Conservation (phyloP, 805 yeast species). For the Saccharomycopsis lassenensis region DNA sequence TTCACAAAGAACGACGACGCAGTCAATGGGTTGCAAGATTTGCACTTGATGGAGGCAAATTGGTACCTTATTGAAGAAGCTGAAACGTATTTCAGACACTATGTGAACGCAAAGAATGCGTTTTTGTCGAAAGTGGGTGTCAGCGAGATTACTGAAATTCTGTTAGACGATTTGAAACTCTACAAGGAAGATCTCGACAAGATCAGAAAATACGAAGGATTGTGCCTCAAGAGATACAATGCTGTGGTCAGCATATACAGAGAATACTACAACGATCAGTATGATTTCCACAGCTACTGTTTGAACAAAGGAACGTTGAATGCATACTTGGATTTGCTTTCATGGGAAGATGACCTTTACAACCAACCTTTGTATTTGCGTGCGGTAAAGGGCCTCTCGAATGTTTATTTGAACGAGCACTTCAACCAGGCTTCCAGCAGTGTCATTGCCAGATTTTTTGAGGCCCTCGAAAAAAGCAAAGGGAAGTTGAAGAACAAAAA, state of each 20-base stretch:
- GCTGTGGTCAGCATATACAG: slow-evolving; percentile 58
- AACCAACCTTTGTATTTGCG: slow-evolving; percentile 62
- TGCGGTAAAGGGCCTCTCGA: slow-evolving; percentile 53
- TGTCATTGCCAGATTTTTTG: no score
- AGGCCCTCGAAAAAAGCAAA: not conserved
- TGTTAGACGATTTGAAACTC: slow-evolving; percentile 24
- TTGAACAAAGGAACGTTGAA: slow-evolving; percentile 85
- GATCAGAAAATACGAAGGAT: slow-evolving; percentile 42
- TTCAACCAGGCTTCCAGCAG: no score
- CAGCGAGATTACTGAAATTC: slow-evolving; percentile 18
- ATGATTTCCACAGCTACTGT: slow-evolving; percentile 90
- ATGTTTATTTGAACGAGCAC: slow-evolving; percentile 46
- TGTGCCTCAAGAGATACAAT: slow-evolving; percentile 69
- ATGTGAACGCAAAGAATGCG: slow-evolving; percentile 25
- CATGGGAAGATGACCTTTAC: slow-evolving; percentile 75
- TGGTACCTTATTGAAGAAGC: slow-evolving; percentile 86
- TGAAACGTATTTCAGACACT: slow-evolving; percentile 62
- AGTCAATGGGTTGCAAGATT: slow-evolving; percentile 75
- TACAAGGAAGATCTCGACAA: slow-evolving; percentile 33
- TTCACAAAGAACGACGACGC: slow-evolving; percentile 81
- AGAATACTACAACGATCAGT: slow-evolving; percentile 71
- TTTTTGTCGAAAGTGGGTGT: slow-evolving; percentile 11
- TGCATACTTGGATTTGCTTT: slow-evolving; percentile 62
- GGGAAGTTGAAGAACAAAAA: slow-evolving; percentile 5
- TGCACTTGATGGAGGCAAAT: slow-evolving; percentile 81